Conservation (phyloP, 179 eudicot species). For the Beta corolliflora region DNA sequence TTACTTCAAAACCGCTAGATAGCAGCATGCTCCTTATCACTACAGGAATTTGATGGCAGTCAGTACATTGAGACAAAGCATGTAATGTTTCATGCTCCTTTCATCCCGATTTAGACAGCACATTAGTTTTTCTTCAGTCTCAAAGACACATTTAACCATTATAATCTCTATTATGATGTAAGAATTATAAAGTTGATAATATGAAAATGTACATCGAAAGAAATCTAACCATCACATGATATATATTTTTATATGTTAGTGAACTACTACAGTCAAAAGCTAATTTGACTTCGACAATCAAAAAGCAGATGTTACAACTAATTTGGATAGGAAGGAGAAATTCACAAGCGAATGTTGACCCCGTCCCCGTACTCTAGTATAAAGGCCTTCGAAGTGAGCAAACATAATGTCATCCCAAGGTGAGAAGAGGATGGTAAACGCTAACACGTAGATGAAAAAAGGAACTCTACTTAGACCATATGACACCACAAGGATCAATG, state of each 20-base stretch:
- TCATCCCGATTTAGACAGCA: too few relatives aligned
- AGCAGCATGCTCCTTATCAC: background rate
- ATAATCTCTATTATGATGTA: too few relatives aligned
- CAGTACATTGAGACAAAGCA: background rate
- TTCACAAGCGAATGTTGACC: background rate
- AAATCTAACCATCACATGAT: too few relatives aligned
- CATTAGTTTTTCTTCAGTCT: too few relatives aligned
- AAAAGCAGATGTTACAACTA: background rate
- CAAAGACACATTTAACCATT: too few relatives aligned
- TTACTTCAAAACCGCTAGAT: slow-evolving; percentile 6
- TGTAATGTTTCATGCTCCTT: too few relatives aligned
- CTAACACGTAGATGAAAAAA: background rate
- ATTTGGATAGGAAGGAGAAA: background rate
- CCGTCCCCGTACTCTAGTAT: background rate
- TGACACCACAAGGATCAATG: background rate
- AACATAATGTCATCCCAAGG: background rate
- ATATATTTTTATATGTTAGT: too few relatives aligned
- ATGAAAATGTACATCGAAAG: too few relatives aligned
- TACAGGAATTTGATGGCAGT: too few relatives aligned
- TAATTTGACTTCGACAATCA: background rate
- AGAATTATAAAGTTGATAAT: too few relatives aligned
- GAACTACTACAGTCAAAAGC: too few relatives aligned
- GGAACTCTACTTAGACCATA: background rate
- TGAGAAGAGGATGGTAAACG: background rate
- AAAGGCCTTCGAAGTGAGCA: background rate